Evolutionary conservation across 2,329 filamentous ascomycete species (phyloP).

Genomic region (Alternaria triticina): DNA sequence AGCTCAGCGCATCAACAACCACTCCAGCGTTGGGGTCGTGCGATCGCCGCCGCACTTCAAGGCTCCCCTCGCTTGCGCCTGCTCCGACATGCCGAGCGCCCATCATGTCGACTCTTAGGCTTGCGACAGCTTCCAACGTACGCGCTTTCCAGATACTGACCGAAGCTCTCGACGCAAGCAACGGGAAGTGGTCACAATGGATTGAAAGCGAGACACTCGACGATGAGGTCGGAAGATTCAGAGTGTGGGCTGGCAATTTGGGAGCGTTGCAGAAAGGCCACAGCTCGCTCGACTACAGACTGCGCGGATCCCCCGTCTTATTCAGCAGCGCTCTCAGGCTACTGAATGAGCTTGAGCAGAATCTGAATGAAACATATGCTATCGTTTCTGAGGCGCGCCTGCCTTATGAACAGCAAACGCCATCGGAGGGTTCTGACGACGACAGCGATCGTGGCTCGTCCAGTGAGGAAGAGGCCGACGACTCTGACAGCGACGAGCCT

Average conservation of each 20-base stretch:
- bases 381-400: slow-evolving; percentile 38
- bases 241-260: slow-evolving; percentile 46
- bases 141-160: slow-evolving; percentile 38
- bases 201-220: slow-evolving; percentile 40
- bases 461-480: slow-evolving; percentile 36
- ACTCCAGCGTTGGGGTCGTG: not conserved
- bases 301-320: slow-evolving; percentile 45
- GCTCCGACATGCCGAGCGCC: slow-evolving; percentile 16
- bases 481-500: slow-evolving; percentile 23
- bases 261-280: slow-evolving; percentile 48
- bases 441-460: slow-evolving; percentile 38
- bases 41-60: not conserved
- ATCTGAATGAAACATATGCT: slow-evolving; percentile 35
- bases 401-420: slow-evolving; percentile 42
- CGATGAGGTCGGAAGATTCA: slow-evolving; percentile 47
- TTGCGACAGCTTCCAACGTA: slow-evolving; percentile 38
- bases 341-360: slow-evolving; percentile 39
- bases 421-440: slow-evolving; percentile 18
- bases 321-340: slow-evolving; percentile 44
- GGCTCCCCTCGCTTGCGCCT: not conserved
- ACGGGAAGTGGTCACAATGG: slow-evolving; percentile 15
- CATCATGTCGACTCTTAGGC: slow-evolving; percentile 34
- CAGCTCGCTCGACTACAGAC: slow-evolving; percentile 45
- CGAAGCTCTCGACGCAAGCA: slow-evolving; percentile 21
- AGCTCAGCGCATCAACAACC: not conserved